Evolutionary conservation across 129 eudicot species (phyloP).

Genomic region (Ambrosia artemisiifolia): DNA sequence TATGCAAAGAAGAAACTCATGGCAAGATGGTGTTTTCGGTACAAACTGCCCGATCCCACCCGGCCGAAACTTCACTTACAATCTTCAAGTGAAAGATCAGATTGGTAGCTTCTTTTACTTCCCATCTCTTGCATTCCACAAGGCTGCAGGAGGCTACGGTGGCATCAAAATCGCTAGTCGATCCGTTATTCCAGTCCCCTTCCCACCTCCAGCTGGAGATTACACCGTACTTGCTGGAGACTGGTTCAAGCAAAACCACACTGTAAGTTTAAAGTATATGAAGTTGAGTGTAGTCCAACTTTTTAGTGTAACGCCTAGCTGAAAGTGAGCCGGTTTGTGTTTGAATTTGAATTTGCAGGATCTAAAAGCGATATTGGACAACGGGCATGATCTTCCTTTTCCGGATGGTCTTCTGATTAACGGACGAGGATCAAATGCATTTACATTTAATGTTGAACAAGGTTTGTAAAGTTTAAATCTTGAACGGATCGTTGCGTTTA

Average conservation of each 20-base stretch:
- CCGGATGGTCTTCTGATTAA: constrained; percentile 77
- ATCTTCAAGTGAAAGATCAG: constrained; percentile 70
- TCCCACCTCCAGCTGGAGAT: constrained; percentile 58
- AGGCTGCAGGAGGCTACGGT: constrained; percentile 71
- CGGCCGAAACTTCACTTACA: constrained; percentile 57
- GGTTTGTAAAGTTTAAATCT: constrained; percentile 31
- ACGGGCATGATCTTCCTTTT: constrained; percentile 61
- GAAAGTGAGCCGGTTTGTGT: constrained; percentile 8
- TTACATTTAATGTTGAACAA: constrained; percentile 53
- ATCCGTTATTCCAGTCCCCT: constrained; percentile 65
- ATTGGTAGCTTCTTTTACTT: constrained; percentile 72
- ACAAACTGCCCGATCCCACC: constrained; percentile 71
- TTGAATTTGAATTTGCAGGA: constrained; percentile 34
- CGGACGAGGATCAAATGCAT: constrained; percentile 55
- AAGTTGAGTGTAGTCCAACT: not conserved
- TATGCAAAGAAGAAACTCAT: constrained; percentile 66
- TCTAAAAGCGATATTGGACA: constrained; percentile 52
- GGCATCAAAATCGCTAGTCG: constrained; percentile 64
- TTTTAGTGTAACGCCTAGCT: constrained; percentile 20
- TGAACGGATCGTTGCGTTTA: not conserved
- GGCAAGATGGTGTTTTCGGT: constrained; percentile 68
- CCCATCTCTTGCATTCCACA: constrained; percentile 68
- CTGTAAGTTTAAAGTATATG: constrained; percentile 22
- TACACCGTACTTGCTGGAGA: constrained; percentile 57
- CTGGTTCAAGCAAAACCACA: constrained; percentile 72